Evolutionary conservation across 441 rosid species (phyloP), one percentile per base, ranked within the genome.

Genomic region (Rhodomyrtus psidioides): DNA sequence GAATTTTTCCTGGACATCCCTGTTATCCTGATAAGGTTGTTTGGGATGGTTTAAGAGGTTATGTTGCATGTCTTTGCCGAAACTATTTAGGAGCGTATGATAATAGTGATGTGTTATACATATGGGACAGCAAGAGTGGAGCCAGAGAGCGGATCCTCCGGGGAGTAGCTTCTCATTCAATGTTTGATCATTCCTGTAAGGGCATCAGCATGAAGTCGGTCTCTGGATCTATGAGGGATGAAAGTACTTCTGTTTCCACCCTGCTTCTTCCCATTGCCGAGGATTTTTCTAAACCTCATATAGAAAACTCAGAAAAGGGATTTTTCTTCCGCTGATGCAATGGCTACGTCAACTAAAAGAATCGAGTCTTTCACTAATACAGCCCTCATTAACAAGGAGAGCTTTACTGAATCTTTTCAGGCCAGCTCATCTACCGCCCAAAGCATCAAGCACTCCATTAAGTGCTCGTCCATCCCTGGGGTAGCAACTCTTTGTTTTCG

Each of bases 11-110:
- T 82, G 97, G 97, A 84, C 98, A 95, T 88, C 96, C 95, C 24
- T 90, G 85, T 89, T 91, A 92, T 84, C 98, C 96, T 88, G 92
- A 91, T 83, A 95, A 93, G 91, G 98, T 97, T 57, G 94, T 95
- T 81, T 97, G 98, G 98, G 99, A 97, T 93, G 96, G 98, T 89
- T 84, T 86, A 83, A 93, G 97, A 91, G 98, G 98, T 87, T 97
- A 97, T 88, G 88, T 95, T 89, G 98, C 97, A 59, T 95, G 97
- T 89, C 94, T 95, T 76, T 94, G 95, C 88, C 91, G 87, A 65
- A 89, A 90, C 88, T 90, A 89, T 89, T 88, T 92, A 53, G 91
- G 93, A 89, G 87, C 89, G 81, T 90, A 95, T 81, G 95, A 95
- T 90, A 88, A 88, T 53, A 55, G 84, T 88, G 98, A 95, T 87